phyloP scores from a whole-genome alignment of 2,329 filamentous ascomycete genomes.

The Fusarium sp. region DNA sequence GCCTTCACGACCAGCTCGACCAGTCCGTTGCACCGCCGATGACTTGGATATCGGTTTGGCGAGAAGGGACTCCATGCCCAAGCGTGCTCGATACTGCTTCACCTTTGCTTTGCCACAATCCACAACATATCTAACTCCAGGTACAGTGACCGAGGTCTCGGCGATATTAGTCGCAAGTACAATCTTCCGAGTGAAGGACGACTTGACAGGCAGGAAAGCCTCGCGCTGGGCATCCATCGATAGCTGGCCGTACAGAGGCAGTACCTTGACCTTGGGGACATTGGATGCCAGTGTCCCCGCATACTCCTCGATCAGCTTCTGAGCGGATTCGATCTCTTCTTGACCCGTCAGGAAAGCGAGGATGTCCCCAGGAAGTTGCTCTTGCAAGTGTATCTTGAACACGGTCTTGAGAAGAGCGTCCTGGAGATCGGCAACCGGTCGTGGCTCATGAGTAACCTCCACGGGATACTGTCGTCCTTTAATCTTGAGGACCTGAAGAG shows the following conservation, averaged over 20 bases:
- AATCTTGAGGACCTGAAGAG: slow-evolving; percentile 72
- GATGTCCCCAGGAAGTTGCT: slow-evolving; percentile 94
- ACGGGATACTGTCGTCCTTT: slow-evolving; percentile 92
- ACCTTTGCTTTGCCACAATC: slow-evolving; percentile 96
- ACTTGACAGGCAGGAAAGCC: slow-evolving; percentile 84
- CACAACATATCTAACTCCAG: slow-evolving; percentile 91
- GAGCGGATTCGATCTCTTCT: slow-evolving; percentile 89
- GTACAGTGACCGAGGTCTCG: slow-evolving; percentile 97
- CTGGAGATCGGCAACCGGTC: slow-evolving; percentile 84
- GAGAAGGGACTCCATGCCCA: slow-evolving; percentile 92
- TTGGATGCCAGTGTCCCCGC: slow-evolving; percentile 79
- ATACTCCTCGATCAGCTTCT: slow-evolving; percentile 86
- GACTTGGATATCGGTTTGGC: slow-evolving; percentile 94
- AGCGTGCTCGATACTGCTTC: slow-evolving; percentile 87
- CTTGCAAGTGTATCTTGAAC: slow-evolving; percentile 88
- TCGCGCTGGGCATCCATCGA: slow-evolving; percentile 88
- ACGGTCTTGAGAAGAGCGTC: slow-evolving; percentile 86
- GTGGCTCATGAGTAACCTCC: slow-evolving; percentile 80
- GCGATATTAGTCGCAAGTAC: slow-evolving; percentile 97
- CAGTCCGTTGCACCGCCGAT: slow-evolving; percentile 91
- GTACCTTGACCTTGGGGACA: slow-evolving; percentile 80
- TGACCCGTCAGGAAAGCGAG: slow-evolving; percentile 94
- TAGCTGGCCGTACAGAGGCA: slow-evolving; percentile 91
- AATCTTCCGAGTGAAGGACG: slow-evolving; percentile 85
- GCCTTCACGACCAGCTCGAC: slow-evolving; percentile 93